These are phyloP conservation scores for Candida maesae DNA, from an alignment of 805 yeast species.

Conservation along the genomic window DNA sequence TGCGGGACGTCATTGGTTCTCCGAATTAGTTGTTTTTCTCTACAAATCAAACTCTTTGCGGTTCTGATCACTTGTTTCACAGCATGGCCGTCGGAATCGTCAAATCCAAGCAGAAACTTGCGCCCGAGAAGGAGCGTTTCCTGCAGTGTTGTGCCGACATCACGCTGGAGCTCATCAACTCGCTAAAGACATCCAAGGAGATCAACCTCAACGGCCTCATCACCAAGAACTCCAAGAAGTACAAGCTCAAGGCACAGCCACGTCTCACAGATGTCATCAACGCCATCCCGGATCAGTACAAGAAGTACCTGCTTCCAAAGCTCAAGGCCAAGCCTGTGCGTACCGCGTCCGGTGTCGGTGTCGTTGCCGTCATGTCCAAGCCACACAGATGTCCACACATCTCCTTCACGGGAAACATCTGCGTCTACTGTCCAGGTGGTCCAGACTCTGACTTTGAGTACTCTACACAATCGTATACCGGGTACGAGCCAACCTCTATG, in stretches of 20 bases:
- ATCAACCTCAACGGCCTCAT: slow-evolving; percentile 89
- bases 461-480: slow-evolving; percentile 96
- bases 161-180: slow-evolving; percentile 77
- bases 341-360: slow-evolving; percentile 98
- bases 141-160: slow-evolving; percentile 91
- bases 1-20: too few species aligned
- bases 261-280: slow-evolving; percentile 91
- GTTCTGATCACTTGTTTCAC: too few species aligned
- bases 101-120: slow-evolving; percentile 56
- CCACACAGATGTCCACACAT: slow-evolving; percentile 99
- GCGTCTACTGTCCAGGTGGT: slow-evolving; percentile 99
- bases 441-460: slow-evolving; percentile 98
- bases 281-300: slow-evolving; percentile 94
- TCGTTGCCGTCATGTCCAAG: slow-evolving; percentile 98
- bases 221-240: slow-evolving; percentile 80
- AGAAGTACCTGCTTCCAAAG: slow-evolving; percentile 86
- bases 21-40: too few species aligned
- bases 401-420: slow-evolving; percentile 97
- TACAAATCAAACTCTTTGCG: too few species aligned
- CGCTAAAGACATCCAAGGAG: slow-evolving; percentile 69
- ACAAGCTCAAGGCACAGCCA: slow-evolving; percentile 89
- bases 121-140: slow-evolving; percentile 92
- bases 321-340: slow-evolving; percentile 98
- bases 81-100: slow-evolving; percentile 31
- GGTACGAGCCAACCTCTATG: slow-evolving; percentile 99